Base-by-base conservation (phyloP, 2,329 filamentous ascomycete genomes). In the Colletotrichum navitas region DNA sequence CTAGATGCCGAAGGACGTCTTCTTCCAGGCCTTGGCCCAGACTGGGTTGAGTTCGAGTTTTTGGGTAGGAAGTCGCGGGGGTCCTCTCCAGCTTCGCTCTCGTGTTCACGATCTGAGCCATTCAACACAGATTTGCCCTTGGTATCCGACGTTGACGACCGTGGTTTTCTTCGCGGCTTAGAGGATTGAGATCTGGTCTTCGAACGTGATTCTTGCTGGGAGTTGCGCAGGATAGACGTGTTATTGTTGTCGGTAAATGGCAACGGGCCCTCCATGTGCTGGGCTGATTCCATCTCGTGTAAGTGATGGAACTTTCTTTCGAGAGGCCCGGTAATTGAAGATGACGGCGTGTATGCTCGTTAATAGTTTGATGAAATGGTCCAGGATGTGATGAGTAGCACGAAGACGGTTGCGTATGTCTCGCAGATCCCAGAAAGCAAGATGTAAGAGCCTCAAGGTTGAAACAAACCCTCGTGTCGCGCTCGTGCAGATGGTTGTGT, bases 401-500 rank as follows among this genome's bases (percentile, higher is more conserved):
- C 36, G 39, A 51, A 32, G 45, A 39, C 45, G 36, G 39, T 64
- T 54, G 68, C 68, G 68, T 68, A 63, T 55, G 68, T 68, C 24
- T 43, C 39, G 59, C 65, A 47, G 54, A 71, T 60, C 36, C 18
- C 59, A 67, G 29, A 60, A 68, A 51, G 45, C 49, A 59, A 68
- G 43, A 55, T 68, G 68, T 71, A 59, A 63, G 47, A 68, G 65
- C 54, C 41, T 36, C 32, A 21, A 26, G 34, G 59, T 71, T 68
- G 65, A 71, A 71, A 71, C 59, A 68, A 71, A 71, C 65, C 39
- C 69, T 71, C 69, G 65, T 68, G 59, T 56, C 59, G 52, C 54
- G 65, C 39, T 49, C 54, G 21, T 26, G 56, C 47, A 68, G 45
- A 36, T 56, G 59, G 59, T 29, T 55, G 7, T 60, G 45, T 64